Evolutionary conservation across 768 basidiomycete genomes (phyloP), one percentile per base, ranked within the genome.

Genomic region (Rhizopogon rudus): DNA sequence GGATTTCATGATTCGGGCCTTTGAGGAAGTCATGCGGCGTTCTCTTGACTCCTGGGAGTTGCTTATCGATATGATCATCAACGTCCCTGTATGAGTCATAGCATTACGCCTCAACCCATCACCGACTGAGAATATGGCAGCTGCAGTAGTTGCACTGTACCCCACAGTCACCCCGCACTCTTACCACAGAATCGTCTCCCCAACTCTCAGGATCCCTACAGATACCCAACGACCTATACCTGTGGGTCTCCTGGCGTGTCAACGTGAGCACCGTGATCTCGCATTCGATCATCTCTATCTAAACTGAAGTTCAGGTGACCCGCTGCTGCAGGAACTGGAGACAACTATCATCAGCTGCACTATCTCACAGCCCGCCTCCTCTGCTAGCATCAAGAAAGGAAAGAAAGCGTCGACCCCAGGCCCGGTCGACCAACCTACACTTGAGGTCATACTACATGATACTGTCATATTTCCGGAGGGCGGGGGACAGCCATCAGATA

Each of bases 401-500:
- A 82, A 81, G 66, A 87, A 85, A 64, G 74, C 80, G 12, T 65
- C 77, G 14, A 64, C 79, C 25, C 77, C 81, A 14, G 64, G 70
- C n/a, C 63, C 77, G 44, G 70, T 73, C 1, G 70, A 69, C 22
- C 73, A 66, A 37, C 77, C 83, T 3, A 68, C 85, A 16, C 76
- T 88, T 45, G 85, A 89, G 61, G 72, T 92, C 7, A 75, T 84
- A 50, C 71, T 91, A 44, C 83, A 87, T 51, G 91, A 92, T 64
- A 91, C 88, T 0, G 77, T 88, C 12, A 79, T 91, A 45, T 92
- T 91, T 65, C 90, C 91, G 0, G 89, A 91, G 69, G 90, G 88
- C 8, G 83, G 90, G 10, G 91, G 91, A 0, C 91, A 93, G 59
- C 87, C 88, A 1, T 83, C 83, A 0, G 91, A 93, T 63, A 81